Base-by-base conservation (phyloP, 306 rosid genomes). In the Alnus glutinosa region DNA sequence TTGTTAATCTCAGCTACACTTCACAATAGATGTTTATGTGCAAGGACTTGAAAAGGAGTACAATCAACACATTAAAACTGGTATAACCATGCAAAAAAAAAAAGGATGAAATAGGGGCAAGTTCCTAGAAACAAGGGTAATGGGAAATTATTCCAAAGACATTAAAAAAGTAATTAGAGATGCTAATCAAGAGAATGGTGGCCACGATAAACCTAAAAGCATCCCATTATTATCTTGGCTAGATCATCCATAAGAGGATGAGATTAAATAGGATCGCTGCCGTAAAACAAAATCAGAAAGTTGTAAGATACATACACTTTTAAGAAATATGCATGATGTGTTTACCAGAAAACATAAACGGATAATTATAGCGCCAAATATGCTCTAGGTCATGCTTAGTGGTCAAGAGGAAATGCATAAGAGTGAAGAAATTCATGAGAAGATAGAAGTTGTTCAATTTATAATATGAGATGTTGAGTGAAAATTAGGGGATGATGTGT, bases 381-480 rank as follows among this genome's bases (percentile, higher is more conserved):
- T 28, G 1, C 39, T 30, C 16, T 11, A 11, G 23, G 37, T 4
- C 1, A 61, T 7, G 15, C 37, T 42, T 37, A 9, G 50, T 71
- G 75, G 55, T 71, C 13, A 70, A 48, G 39, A 32, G 48, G 16
- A 70, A n/a, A 70, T 70, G 58, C 74, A 46, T n/a, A 16, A 39
- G n/a, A 49, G 49, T 46, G 37, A 70, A 71, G 18, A 47, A 71
- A 11, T 66, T 47, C 57, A 28, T 14, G 44, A 70, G 55, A 49
- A 71, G 75, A 71, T 2, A 71, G 42, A 14, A 67, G 30, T 39
- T 67, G 50, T 39, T 30, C 42, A 39, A 34, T 15, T 63, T 32
- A 34, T 37, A 64, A 64, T 36, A 39, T 18, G 2, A 23, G 64
- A 58, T 58, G 13, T 16, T 16, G 32, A 39, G 13, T 23, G 57